phyloP scores from a whole-genome alignment of 306 rosid species.

The Notholithocarpus densiflorus region DNA sequence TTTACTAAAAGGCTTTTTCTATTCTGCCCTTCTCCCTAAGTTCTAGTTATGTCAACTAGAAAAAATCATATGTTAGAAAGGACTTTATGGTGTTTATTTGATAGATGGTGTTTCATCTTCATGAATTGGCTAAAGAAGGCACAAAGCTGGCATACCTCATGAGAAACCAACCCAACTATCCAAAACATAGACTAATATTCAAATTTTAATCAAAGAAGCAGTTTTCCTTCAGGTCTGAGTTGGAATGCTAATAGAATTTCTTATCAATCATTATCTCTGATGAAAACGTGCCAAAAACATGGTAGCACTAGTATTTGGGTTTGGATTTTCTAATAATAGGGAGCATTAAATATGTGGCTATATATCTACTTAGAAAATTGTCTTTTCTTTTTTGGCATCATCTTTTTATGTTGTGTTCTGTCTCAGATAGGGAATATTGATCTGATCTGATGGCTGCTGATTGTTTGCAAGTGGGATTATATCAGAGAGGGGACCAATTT shows the following conservation, averaged over 20 bases:
- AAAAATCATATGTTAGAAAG: too few species aligned
- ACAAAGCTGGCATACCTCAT: too few species aligned
- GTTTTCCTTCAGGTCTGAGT: not conserved
- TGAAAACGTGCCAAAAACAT: not conserved
- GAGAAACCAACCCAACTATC: too few species aligned
- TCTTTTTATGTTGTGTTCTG: not conserved
- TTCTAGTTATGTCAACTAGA: too few species aligned
- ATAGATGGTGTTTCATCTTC: too few species aligned
- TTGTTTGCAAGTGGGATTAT: conserved; percentile 68
- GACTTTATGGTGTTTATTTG: too few species aligned
- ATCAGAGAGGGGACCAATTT: conserved; percentile 59
- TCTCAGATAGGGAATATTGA: not conserved
- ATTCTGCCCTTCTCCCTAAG: too few species aligned
- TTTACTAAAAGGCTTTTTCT: too few species aligned
- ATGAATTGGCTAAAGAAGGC: too few species aligned
- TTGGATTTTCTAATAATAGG: not conserved
- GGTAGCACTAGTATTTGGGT: not conserved
- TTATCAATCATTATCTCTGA: not conserved
- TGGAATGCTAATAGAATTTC: not conserved
- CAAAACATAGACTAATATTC: too few species aligned
- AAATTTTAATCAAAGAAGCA: too few species aligned
- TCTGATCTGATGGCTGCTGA: not conserved
- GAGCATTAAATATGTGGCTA: not conserved
- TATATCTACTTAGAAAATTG: not conserved
- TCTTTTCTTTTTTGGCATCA: too few species aligned